Evolutionary conservation across 805 yeast species (phyloP).

Genomic region (Yarrowia keelungensis): DNA sequence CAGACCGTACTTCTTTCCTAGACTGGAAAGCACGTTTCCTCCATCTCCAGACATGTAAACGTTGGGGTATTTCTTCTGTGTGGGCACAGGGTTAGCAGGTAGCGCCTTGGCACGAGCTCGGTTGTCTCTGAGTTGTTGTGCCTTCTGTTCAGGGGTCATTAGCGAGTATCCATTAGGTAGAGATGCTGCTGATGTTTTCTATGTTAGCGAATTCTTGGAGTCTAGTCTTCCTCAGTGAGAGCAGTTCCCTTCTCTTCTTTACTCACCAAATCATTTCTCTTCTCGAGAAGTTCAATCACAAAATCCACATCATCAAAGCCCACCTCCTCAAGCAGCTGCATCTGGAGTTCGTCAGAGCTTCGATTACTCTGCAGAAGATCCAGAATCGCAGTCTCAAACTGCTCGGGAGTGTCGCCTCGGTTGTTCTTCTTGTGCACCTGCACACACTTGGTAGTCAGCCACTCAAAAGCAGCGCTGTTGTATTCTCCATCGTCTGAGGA

Average conservation of each 20-base stretch:
- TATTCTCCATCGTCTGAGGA: conserved; percentile 19
- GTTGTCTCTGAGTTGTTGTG: conserved; percentile 43
- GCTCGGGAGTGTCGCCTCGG: conserved; percentile 28
- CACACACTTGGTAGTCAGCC: conserved; percentile 37
- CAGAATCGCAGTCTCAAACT: conserved; percentile 27
- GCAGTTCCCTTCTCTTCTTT: background rate
- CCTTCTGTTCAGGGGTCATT: conserved; percentile 43
- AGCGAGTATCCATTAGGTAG: conserved; percentile 21
- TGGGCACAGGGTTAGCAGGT: conserved; percentile 46
- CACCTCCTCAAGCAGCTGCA: conserved; percentile 73
- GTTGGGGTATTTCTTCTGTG: conserved; percentile 74
- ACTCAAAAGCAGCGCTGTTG: conserved; percentile 30
- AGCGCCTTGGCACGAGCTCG: conserved; percentile 43
- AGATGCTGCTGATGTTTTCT: conserved; percentile 38
- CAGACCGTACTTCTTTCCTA: conserved; percentile 79
- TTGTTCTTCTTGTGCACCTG: conserved; percentile 2
- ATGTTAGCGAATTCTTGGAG: conserved; percentile 38
- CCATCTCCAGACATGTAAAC: conserved; percentile 77
- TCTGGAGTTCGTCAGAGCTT: conserved; percentile 69
- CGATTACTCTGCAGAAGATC: conserved; percentile 46
- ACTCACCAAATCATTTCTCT: conserved; percentile 43
- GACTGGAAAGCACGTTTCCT: conserved; percentile 71
- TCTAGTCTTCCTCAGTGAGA: no score
- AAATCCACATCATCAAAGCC: conserved; percentile 89
- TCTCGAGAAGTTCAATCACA: conserved; percentile 66